Base-by-base conservation (phyloP, 495 filamentous ascomycete species). In the Lasiosphaeriaceae sp. region DNA sequence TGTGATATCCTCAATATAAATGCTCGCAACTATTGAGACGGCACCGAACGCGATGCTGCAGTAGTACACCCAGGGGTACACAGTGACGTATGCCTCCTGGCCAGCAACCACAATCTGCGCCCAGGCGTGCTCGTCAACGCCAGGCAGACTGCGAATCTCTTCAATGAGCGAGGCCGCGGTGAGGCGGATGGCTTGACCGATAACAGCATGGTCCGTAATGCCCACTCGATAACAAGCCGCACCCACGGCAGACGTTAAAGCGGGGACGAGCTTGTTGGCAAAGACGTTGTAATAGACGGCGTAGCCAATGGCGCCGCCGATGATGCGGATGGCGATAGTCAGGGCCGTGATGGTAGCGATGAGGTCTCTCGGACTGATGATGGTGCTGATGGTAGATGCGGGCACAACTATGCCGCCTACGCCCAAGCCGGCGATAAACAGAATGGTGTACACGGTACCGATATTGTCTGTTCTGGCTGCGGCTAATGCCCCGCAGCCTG, bases 271-370 rank as follows among this genome's bases (percentile, higher is more conserved):
- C 70, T 87, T 88, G 60, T 78, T 77, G 60, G 82, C 67, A 72
- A 89, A 90, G 61, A 90, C 77, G 65, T 89, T 90, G 78, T 85
- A 90, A 77, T 90, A 90, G 56, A 86, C 80, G 21, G 80, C 80
- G 66, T 89, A 90, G 44, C 87, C 87, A 52, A 90, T 83, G 31
- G 81, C 74, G 35, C 87, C 86, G 34, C 87, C 87, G 34, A 89
- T 77, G 52, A 88, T 84, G 48, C 87, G 85, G 56, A 90, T 84
- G 21, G 85, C 80, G 49, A 90, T 83, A 2, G 87, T 88, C n/a
- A 90, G 72, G 11, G 87, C 85, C 12, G 87, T 83, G 50, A 90
- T 80, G 17, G 87, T 90, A 48, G 87, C 87, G 62, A 90, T 88
- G 1, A 89, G 71, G 54, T 89, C 86, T 66, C 84, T 82, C 5